A percentile compares a stretch with the other conserved stretches of the same genome.
phyloP scores from a whole-genome alignment of 2,329 filamentous ascomycete species.

The Calonectria honghensis region DNA sequence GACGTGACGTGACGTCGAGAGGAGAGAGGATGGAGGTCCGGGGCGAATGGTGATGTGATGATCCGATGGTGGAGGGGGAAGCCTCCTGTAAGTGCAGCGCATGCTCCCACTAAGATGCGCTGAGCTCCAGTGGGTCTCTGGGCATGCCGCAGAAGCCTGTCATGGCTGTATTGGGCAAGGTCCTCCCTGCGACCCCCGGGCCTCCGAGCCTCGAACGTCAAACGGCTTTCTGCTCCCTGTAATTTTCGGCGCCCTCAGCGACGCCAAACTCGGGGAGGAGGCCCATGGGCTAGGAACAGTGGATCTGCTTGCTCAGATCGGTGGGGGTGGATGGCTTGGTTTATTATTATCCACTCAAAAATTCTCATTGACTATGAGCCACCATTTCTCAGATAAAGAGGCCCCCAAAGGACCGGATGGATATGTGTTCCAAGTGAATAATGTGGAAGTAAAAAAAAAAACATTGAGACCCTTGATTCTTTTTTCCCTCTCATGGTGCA shows the following conservation, averaged over 20 bases:
- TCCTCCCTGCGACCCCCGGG: slow-evolving; percentile 14
- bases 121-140: slow-evolving; percentile 49
- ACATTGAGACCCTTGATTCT: background rate
- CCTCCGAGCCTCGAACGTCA: slow-evolving; percentile 27
- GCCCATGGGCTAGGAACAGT: slow-evolving; percentile 24
- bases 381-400: slow-evolving; percentile 25
- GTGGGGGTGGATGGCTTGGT: slow-evolving; percentile 18
- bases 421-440: background rate
- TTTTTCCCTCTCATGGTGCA: background rate
- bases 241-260: slow-evolving; percentile 4
- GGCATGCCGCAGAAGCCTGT: slow-evolving; percentile 18
- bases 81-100: slow-evolving; percentile 30
- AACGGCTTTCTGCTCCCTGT: slow-evolving; percentile 31
- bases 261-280: slow-evolving; percentile 4
- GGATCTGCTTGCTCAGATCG: slow-evolving; percentile 24
- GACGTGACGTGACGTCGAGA: slow-evolving; percentile 34
- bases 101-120: slow-evolving; percentile 34
- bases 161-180: slow-evolving; percentile 25
- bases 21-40: slow-evolving; percentile 29
- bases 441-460: background rate
- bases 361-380: slow-evolving; percentile 21
- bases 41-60: slow-evolving; percentile 47
- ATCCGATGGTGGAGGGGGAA: slow-evolving; percentile 47
- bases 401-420: background rate
- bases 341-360: slow-evolving; percentile 14